Percentiles rank a stretch among this genome's conserved stretches.
Evolutionary conservation across 148 eudicot species (phyloP).

Genomic region (Amaranthus palmeri): DNA sequence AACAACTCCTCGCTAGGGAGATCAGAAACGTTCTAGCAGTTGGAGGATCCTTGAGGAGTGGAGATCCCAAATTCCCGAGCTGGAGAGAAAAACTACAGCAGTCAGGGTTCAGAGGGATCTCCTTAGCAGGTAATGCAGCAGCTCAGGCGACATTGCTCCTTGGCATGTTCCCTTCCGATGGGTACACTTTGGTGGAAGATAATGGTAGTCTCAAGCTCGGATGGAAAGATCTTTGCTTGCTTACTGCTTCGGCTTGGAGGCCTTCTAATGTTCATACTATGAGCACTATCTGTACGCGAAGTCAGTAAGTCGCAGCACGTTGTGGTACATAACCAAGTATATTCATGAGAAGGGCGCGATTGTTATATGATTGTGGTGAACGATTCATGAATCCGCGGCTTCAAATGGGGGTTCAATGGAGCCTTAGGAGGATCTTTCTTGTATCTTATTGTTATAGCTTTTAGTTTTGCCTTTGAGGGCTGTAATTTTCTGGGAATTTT

Average conservation of each 20-base stretch:
- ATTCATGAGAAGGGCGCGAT: neutral
- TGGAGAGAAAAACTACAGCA: constrained; percentile 93
- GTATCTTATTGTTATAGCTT: constrained; percentile 3
- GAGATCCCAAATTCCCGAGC: constrained; percentile 65
- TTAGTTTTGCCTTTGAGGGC: neutral
- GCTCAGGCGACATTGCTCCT: constrained; percentile 88
- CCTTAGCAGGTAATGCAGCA: constrained; percentile 87
- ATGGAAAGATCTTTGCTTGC: constrained; percentile 93
- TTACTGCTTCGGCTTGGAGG: constrained; percentile 95
- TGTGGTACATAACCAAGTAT: neutral
- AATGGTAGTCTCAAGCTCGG: constrained; percentile 91
- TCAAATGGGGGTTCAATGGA: neutral
- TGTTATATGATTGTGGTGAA: neutral
- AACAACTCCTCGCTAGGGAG: constrained; percentile 80
- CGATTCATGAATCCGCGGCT: neutral
- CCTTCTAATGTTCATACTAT: constrained; percentile 41
- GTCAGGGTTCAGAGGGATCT: constrained; percentile 68
- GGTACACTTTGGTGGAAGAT: constrained; percentile 89
- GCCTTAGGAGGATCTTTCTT: neutral
- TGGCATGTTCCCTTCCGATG: constrained; percentile 95
- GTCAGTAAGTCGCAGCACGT: constrained; percentile 18
- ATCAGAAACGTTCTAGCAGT: constrained; percentile 75
- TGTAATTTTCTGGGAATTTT: neutral
- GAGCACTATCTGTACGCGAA: constrained; percentile 30
- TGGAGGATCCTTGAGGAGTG: constrained; percentile 75